Evolutionary conservation across 2,329 filamentous ascomycete species (phyloP).

Genomic region (Colletotrichum tropicicola): DNA sequence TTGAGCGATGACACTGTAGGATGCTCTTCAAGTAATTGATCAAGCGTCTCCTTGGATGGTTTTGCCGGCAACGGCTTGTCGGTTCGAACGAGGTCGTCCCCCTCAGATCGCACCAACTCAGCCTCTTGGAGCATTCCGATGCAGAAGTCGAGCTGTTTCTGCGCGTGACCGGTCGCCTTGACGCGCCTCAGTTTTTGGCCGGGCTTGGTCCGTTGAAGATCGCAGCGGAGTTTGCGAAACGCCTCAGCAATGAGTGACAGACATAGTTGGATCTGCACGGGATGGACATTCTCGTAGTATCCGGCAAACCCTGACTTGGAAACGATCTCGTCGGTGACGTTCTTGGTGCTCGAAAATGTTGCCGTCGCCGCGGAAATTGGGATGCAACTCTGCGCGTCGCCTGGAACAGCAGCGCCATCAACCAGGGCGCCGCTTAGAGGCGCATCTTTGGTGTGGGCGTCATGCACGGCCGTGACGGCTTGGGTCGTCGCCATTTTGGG

Average conservation of each 20-base stretch:
- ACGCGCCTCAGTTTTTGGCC: slow-evolving; percentile 2
- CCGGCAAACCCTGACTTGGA: slow-evolving; percentile 7
- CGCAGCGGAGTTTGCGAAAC: slow-evolving; percentile 15
- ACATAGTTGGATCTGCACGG: background rate
- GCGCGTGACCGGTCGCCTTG: background rate
- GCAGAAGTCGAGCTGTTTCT: slow-evolving; percentile 19
- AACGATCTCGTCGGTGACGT: slow-evolving; percentile 1
- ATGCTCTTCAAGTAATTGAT: background rate
- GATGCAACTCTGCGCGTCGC: background rate
- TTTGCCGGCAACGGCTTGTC: background rate
- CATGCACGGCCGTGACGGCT: background rate
- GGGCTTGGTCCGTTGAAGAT: background rate
- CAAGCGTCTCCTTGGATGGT: background rate
- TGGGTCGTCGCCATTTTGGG: background rate
- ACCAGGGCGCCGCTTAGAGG: no score
- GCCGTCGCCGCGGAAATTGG: background rate
- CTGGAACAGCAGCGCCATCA: background rate
- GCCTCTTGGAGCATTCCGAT: background rate
- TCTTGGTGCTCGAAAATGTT: background rate
- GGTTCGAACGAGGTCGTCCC: background rate
- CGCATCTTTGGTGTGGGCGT: no score
- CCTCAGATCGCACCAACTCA: background rate
- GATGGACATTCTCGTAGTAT: slow-evolving; percentile 9
- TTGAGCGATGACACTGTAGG: slow-evolving; percentile 4
- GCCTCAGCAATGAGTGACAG: background rate